phyloP scores from a whole-genome alignment of 306 rosid genomes.

The Citrullus colocynthis region DNA sequence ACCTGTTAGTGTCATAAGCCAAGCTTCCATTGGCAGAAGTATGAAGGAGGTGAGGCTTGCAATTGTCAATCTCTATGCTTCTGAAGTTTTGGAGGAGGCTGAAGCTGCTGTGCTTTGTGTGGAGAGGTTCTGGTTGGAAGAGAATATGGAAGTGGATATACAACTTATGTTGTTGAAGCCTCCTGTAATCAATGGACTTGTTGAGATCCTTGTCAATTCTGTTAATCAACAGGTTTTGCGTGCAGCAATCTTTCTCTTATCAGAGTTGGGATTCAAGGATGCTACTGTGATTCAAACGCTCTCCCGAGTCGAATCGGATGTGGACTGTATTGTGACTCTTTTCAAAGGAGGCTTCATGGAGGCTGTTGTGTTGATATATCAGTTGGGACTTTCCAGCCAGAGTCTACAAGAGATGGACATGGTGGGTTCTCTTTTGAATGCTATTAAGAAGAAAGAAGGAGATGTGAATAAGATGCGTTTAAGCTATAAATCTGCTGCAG shows the following conservation, averaged over 20 bases:
- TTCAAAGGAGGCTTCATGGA: constrained; percentile 65
- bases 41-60: constrained; percentile 43
- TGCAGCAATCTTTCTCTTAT: constrained; percentile 66
- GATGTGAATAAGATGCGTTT: constrained; percentile 46
- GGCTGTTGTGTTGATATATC: constrained; percentile 70
- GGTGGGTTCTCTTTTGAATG: constrained; percentile 38
- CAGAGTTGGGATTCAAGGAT: constrained; percentile 67
- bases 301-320: constrained; percentile 61
- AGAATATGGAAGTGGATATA: constrained; percentile 33
- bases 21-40: constrained; percentile 44
- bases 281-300: constrained; percentile 57
- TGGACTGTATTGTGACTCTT: constrained; percentile 61
- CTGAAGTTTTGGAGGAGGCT: constrained; percentile 64
- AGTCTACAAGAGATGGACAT: constrained; percentile 41
- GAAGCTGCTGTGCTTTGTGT: constrained; percentile 72
- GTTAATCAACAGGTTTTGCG: constrained; percentile 45
- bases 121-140: constrained; percentile 61
- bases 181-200: constrained; percentile 56
- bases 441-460: constrained; percentile 39
- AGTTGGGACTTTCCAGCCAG: constrained; percentile 29
- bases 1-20: constrained; percentile 49
- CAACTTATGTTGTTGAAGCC: constrained; percentile 53
- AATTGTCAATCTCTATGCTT: constrained; percentile 53
- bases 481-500: constrained; percentile 58
- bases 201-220: constrained; percentile 72